Evolutionary conservation across 2,329 filamentous ascomycete species (phyloP).

Genomic region (Trichoderma afroharzianum): DNA sequence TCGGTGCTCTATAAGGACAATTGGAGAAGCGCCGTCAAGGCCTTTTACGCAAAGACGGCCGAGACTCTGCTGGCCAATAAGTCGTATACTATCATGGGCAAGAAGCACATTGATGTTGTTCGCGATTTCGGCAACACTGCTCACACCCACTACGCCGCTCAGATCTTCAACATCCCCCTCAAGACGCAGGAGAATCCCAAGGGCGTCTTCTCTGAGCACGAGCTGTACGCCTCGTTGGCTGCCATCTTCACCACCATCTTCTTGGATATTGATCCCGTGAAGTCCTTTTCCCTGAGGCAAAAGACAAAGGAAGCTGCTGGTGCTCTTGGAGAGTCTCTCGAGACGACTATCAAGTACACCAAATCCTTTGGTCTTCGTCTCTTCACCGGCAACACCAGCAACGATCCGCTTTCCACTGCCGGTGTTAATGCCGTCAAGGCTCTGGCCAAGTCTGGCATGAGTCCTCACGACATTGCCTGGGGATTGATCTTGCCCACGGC

Average conservation of each 20-base stretch:
- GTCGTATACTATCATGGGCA: slow-evolving; percentile 54
- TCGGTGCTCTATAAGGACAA: slow-evolving; percentile 58
- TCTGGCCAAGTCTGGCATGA: slow-evolving; percentile 60
- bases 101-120: slow-evolving; percentile 65
- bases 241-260: slow-evolving; percentile 65
- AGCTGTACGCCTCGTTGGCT: slow-evolving; percentile 60
- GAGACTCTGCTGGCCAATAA: slow-evolving; percentile 61
- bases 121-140: slow-evolving; percentile 66
- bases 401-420: slow-evolving; percentile 57
- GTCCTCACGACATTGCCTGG: slow-evolving; percentile 64
- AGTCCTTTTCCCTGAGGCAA: slow-evolving; percentile 61
- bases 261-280: slow-evolving; percentile 62
- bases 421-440: slow-evolving; percentile 63
- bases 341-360: slow-evolving; percentile 61
- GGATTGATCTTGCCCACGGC: slow-evolving; percentile 66
- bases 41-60: slow-evolving; percentile 63
- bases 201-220: slow-evolving; percentile 54
- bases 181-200: slow-evolving; percentile 59
- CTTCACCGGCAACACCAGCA: slow-evolving; percentile 49
- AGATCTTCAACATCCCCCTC: slow-evolving; percentile 62
- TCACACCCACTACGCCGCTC: slow-evolving; percentile 61
- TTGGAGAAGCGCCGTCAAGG: slow-evolving; percentile 60
- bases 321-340: slow-evolving; percentile 59
- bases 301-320: slow-evolving; percentile 54
- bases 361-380: slow-evolving; percentile 37